Evolutionary conservation across 2,329 filamentous ascomycete species (phyloP), one percentile per base, ranked within the genome.

Genomic region (Colletotrichum truncatum): DNA sequence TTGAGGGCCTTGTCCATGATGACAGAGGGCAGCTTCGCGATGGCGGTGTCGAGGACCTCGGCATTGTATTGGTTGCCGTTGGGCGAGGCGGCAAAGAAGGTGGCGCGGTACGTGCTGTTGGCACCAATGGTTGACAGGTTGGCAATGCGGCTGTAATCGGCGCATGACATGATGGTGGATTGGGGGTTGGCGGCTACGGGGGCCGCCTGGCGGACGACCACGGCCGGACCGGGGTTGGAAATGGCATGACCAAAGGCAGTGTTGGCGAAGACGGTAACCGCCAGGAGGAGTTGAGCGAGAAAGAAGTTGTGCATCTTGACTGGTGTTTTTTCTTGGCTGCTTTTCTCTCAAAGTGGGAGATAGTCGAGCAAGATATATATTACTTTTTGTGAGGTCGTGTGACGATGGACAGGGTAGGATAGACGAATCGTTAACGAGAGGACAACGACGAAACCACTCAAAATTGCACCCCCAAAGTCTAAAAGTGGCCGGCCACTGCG

Each of bases 81-180:
- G 26, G 75, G 77, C 12, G 81, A 78, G 32, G 78, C 79, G 57
- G 78, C 76, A 49, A 84, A 71, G 71, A 81, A 82, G 10, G 80
- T 80, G n/a, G 77, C 76, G 56, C 82, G 82, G 63, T 81, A 80
- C 54, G 80, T 80, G 64, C 77, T 70, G 73, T 84, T 85, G 57
- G 74, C 67, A 64, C 79, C 80, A 66, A 84, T 78, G 65, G 77
- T 79, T 21, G 82, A 82, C 64, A 82, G 76, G 72, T 84, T 84
- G 66, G 82, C 82, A 21, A 79, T 80, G 51, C 70, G 72, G 62
- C 78, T 72, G 71, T 84, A 84, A 70, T 82, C 77, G 54, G 74
- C 66, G 72, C 82, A 84, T 21, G 64, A 60, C 34, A 53, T 38
- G 51, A 52, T 30, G 45, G 34, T 56, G 18, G 61, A 25, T 36